phyloP scores from a whole-genome alignment of 441 rosid species.

The Gossypium schwendimanii region DNA sequence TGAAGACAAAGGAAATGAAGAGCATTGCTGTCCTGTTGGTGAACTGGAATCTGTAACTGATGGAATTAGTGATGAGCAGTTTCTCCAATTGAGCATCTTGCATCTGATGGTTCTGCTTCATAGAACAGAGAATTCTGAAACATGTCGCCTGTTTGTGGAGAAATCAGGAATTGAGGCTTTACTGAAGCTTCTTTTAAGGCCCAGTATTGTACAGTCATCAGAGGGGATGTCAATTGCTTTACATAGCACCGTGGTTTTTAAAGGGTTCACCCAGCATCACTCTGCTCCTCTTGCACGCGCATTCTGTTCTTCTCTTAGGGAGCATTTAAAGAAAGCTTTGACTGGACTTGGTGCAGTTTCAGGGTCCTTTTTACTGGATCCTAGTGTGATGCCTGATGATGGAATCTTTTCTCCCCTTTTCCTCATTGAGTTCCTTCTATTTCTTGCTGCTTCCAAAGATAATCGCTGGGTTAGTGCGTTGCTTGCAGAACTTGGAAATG shows the following conservation, averaged over 20 bases:
- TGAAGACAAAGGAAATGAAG: conserved; percentile 53
- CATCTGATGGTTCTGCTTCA: conserved; percentile 95
- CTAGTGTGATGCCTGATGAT: conserved; percentile 43
- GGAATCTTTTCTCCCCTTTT: conserved; percentile 76
- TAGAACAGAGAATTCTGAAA: conserved; percentile 92
- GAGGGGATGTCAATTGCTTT: conserved; percentile 96
- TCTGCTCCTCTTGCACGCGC: conserved; percentile 87
- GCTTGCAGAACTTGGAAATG: conserved; percentile 80
- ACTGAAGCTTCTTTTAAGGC: conserved; percentile 75
- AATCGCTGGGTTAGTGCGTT: conserved; percentile 95
- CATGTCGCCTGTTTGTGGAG: conserved; percentile 92
- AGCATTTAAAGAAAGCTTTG: conserved; percentile 68
- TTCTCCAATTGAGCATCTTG: conserved; percentile 77
- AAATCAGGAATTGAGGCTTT: conserved; percentile 92
- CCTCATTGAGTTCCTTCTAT: conserved; percentile 86
- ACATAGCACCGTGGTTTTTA: conserved; percentile 97
- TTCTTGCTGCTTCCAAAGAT: conserved; percentile 95
- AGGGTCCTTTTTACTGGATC: conserved; percentile 75
- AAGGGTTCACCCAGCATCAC: conserved; percentile 94
- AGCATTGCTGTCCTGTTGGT: conserved; percentile 39
- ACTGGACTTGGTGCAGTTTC: conserved; percentile 45
- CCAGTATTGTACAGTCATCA: conserved; percentile 85
- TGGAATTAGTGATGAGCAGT: conserved; percentile 72
- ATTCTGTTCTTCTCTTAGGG: conserved; percentile 77
- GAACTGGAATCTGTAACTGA: conserved; percentile 39